Evolutionary conservation across 129 eudicot species (phyloP), one percentile per base, ranked within the genome.

Genomic region (Helianthus tuberosus): DNA sequence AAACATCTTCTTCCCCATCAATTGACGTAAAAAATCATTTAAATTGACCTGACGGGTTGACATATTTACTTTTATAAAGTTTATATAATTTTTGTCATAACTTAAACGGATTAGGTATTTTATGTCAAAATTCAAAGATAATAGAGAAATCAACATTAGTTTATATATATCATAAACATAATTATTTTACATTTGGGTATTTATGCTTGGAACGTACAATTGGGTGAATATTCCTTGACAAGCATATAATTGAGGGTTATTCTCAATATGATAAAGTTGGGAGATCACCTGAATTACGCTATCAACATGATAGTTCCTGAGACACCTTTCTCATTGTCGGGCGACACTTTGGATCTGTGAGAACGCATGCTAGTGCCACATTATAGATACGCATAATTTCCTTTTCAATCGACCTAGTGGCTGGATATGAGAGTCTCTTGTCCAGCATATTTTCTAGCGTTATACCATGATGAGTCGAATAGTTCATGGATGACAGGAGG

Each of bases 381-480:
- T 50, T 5, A 65, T 44, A 75, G 39, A 41, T 17, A 20, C 66
- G 55, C 35, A 43, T 38, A 60, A 80, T 69, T 27, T 68, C 38
- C 16, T 49, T 48, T 44, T 74, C 71, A 3, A 74, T 60, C 11
- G 4, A 4, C 29, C 3, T n/a, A 39, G 50, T 66, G 1, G 78
- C 15, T 64, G 87, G 87, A 57, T 36, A 58, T 8, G 73, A 11
- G 16, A 80, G 82, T 3, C 82, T 77, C 16, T 61, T 20, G 50
- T 79, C 84, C 4, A 84, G 4, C 36, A 74, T 41, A 27, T 41
- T 54, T 20, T 23, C 75, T 36, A 71, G 17, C 14, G 9, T 46
- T 59, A 4, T 47, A 73, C 20, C 68, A 25, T 80, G 60, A 46
- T 10, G 1, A 5, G 53, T 15, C 12, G 15, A 43, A 36, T 32